phyloP scores from a whole-genome alignment of 2,329 filamentous ascomycete genomes.

The Penicillium brevicompactum region DNA sequence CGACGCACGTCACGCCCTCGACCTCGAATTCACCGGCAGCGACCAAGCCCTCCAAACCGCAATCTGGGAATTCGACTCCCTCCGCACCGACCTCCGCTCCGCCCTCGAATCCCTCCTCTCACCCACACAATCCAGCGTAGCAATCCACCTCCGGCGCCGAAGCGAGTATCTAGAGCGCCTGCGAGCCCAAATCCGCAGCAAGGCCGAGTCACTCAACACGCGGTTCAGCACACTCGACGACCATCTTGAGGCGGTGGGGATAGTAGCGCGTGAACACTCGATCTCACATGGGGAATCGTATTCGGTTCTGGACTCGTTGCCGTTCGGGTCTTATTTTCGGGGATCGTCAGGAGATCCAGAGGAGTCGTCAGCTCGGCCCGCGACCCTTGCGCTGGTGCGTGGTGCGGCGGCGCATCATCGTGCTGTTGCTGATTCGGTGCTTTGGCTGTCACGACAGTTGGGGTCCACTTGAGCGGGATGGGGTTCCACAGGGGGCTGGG shows the following conservation, averaged over 20 bases:
- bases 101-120: constrained; percentile 37
- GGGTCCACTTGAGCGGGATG: constrained; percentile 13
- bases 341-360: constrained; percentile 14
- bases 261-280: constrained; percentile 26
- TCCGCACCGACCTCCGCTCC: constrained; percentile 39
- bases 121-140: constrained; percentile 1
- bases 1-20: constrained; percentile 35
- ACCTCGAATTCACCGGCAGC: constrained; percentile 41
- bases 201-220: constrained; percentile 31
- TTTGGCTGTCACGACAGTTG: constrained; percentile 28
- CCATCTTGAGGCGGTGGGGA: constrained; percentile 38
- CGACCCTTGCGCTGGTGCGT: constrained; percentile 22
- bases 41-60: constrained; percentile 35
- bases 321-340: constrained; percentile 7
- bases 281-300: not conserved
- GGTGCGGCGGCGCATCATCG: constrained; percentile 31
- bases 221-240: constrained; percentile 38
- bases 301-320: constrained; percentile 17
- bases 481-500: constrained; percentile 1
- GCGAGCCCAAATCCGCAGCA: constrained; percentile 34
- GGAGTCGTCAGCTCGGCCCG: constrained; percentile 5
- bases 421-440: constrained; percentile 29
- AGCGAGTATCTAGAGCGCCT: constrained; percentile 37
- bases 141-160: constrained; percentile 31
- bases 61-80: constrained; percentile 36